phyloP scores from a whole-genome alignment of 2,329 filamentous ascomycete species.

The Xylariomycetidae sp. region DNA sequence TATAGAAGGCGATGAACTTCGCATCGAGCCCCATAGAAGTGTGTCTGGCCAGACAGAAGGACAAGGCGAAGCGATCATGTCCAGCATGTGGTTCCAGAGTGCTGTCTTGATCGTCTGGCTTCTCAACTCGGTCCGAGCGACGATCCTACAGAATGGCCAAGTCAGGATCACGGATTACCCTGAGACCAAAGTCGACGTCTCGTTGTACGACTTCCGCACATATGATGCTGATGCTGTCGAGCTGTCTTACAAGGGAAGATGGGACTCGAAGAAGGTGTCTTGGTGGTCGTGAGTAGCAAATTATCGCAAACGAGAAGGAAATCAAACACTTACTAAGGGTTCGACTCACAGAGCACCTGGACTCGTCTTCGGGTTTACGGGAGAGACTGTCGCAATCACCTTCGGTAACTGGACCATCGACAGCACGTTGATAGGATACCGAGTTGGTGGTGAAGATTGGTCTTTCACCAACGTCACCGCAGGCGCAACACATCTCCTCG shows the following conservation, averaged over 20 bases:
- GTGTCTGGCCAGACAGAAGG: too few species aligned
- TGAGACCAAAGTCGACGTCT: slow-evolving; percentile 31
- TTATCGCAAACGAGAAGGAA: not conserved
- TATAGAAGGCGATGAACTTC: too few species aligned
- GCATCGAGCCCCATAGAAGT: too few species aligned
- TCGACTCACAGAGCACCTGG: slow-evolving; percentile 41
- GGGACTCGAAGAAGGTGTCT: slow-evolving; percentile 54
- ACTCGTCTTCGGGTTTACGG: slow-evolving; percentile 50
- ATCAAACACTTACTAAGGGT: too few species aligned
- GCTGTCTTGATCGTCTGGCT: slow-evolving; percentile 11
- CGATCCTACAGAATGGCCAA: slow-evolving; percentile 37
- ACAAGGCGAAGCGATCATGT: too few species aligned
- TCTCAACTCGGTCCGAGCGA: slow-evolving; percentile 13
- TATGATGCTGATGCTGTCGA: slow-evolving; percentile 47
- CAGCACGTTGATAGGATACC: slow-evolving; percentile 49
- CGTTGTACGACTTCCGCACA: slow-evolving; percentile 30
- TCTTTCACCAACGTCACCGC: slow-evolving; percentile 54
- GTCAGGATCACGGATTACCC: slow-evolving; percentile 34
- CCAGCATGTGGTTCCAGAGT: slow-evolving; percentile 11
- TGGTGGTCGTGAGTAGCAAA: slow-evolving; percentile 49
- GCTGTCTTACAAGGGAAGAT: slow-evolving; percentile 56
- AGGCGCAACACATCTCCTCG: slow-evolving; percentile 48
- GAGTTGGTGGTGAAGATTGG: slow-evolving; percentile 55
- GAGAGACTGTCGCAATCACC: slow-evolving; percentile 44
- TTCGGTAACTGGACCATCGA: slow-evolving; percentile 47